phyloP scores from a whole-genome alignment of 352 stramenopile species.

The Globisporangium splendens region DNA sequence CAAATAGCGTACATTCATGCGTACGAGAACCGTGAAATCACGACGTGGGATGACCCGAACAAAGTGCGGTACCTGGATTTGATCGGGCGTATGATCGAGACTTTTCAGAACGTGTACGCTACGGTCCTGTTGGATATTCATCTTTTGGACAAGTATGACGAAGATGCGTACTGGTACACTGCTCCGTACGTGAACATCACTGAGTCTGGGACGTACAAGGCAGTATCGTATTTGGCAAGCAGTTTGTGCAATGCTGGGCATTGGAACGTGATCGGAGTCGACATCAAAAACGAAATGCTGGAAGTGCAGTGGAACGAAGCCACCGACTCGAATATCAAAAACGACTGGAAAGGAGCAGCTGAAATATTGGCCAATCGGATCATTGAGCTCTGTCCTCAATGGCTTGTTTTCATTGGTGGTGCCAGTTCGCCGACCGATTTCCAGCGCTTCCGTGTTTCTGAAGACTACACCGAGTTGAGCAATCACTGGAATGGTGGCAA shows the following conservation, averaged over 20 bases:
- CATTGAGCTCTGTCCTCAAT: constrained; percentile 48
- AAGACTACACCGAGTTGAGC: constrained; percentile 36
- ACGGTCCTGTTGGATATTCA: constrained; percentile 64
- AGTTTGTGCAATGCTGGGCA: constrained; percentile 47
- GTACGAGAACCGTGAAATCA: constrained; percentile 65
- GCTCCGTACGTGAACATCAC: constrained; percentile 42
- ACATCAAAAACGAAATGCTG: constrained; percentile 63
- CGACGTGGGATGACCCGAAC: constrained; percentile 37
- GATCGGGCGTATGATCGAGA: constrained; percentile 48
- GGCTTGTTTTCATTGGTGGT: constrained; percentile 59
- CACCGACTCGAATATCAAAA: constrained; percentile 20
- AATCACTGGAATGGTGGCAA: constrained; percentile 63
- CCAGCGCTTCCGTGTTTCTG: constrained; percentile 34
- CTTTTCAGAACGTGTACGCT: constrained; percentile 44
- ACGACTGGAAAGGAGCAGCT: constrained; percentile 41
- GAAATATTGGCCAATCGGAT: constrained; percentile 35
- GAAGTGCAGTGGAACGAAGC: constrained; percentile 32
- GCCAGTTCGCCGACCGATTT: constrained; percentile 37
- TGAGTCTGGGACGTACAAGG: constrained; percentile 40
- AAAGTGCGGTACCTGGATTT: constrained; percentile 55
- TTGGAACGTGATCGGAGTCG: constrained; percentile 69
- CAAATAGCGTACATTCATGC: constrained; percentile 51
- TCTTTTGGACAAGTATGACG: constrained; percentile 38
- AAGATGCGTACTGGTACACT: constrained; percentile 71
- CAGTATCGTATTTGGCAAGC: constrained; percentile 38